Evolutionary conservation across 768 basidiomycete genomes (phyloP).

Genomic region (Tubosaeta brunneosetosa): DNA sequence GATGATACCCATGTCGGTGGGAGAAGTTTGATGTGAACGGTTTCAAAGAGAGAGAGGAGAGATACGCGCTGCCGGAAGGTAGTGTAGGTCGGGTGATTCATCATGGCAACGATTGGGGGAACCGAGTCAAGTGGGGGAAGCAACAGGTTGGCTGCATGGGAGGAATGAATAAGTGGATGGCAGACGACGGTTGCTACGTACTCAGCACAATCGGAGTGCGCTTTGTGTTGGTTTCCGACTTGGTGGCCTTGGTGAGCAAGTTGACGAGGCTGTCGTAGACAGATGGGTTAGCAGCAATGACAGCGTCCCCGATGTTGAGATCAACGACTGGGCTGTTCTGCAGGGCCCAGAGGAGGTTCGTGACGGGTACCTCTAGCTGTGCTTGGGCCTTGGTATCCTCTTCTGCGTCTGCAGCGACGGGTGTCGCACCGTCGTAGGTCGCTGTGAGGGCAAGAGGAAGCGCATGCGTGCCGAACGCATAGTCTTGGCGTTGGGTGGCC

Average conservation of each 20-base stretch:
- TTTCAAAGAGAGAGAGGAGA: slow-evolving; percentile 69
- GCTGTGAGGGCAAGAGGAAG: slow-evolving; percentile 42
- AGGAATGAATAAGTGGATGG: not conserved
- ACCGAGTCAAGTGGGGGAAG: slow-evolving; percentile 73
- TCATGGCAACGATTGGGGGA: slow-evolving; percentile 71
- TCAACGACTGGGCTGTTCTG: slow-evolving; percentile 60
- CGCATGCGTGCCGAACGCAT: slow-evolving; percentile 25
- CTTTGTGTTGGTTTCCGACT: slow-evolving; percentile 22
- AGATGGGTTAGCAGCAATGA: slow-evolving; percentile 43
- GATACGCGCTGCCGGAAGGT: slow-evolving; percentile 71
- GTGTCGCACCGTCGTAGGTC: slow-evolving; percentile 46
- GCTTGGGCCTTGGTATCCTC: slow-evolving; percentile 10
- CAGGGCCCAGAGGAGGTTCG: slow-evolving; percentile 64
- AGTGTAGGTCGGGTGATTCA: slow-evolving; percentile 71
- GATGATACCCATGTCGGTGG: slow-evolving; percentile 69
- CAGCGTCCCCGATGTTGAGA: slow-evolving; percentile 57
- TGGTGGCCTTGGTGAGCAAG: slow-evolving; percentile 57
- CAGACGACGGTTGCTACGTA: slow-evolving; percentile 24
- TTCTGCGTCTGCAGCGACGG: slow-evolving; percentile 26
- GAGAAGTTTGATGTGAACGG: slow-evolving; percentile 65
- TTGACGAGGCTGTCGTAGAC: slow-evolving; percentile 69
- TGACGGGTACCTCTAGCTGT: slow-evolving; percentile 39
- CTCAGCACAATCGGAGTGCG: slow-evolving; percentile 63
- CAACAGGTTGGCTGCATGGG: slow-evolving; percentile 61
- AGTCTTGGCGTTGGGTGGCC: slow-evolving; percentile 38